phyloP scores from a whole-genome alignment of 2,329 filamentous ascomycete species.

The Cladosporium phlei region DNA sequence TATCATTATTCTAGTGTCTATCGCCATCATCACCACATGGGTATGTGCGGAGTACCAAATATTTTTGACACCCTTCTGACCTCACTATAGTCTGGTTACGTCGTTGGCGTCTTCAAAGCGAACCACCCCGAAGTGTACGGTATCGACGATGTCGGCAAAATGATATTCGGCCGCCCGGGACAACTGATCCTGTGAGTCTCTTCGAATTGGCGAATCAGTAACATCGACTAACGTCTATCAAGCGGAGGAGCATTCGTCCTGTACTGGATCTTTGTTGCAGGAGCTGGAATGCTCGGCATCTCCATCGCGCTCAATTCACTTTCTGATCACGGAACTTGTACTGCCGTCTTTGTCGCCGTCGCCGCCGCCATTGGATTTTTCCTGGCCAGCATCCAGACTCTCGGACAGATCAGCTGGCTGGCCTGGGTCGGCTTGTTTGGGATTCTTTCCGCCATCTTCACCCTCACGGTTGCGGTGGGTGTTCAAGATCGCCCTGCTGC shows the following conservation, averaged over 20 bases:
- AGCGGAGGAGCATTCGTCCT: slow-evolving; percentile 19
- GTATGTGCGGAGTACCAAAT: neutral
- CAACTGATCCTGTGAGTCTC: slow-evolving; percentile 41
- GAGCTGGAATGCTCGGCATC: slow-evolving; percentile 9
- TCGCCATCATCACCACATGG: slow-evolving; percentile 47
- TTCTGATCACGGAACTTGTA: slow-evolving; percentile 32
- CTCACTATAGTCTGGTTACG: slow-evolving; percentile 41
- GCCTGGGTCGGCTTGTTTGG: slow-evolving; percentile 32
- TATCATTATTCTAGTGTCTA: slow-evolving; percentile 38
- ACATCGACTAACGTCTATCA: too few relatives aligned
- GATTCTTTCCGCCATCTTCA: slow-evolving; percentile 25
- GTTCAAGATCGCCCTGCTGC: slow-evolving; percentile 33
- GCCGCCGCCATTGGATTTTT: slow-evolving; percentile 39
- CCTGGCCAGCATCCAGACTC: slow-evolving; percentile 34
- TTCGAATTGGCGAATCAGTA: too few relatives aligned
- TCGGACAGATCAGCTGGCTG: slow-evolving; percentile 32
- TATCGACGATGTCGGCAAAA: slow-evolving; percentile 53
- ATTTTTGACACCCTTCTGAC: neutral
- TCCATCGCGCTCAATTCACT: slow-evolving; percentile 19
- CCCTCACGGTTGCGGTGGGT: slow-evolving; percentile 32
- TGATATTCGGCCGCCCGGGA: slow-evolving; percentile 51
- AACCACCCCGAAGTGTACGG: slow-evolving; percentile 52
- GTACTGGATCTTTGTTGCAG: slow-evolving; percentile 8
- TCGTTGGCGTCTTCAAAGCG: slow-evolving; percentile 50
- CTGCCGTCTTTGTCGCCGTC: slow-evolving; percentile 38